Evolutionary conservation across 139 green algal species (phyloP).

Genomic region (Chlorella sorokiniana): DNA sequence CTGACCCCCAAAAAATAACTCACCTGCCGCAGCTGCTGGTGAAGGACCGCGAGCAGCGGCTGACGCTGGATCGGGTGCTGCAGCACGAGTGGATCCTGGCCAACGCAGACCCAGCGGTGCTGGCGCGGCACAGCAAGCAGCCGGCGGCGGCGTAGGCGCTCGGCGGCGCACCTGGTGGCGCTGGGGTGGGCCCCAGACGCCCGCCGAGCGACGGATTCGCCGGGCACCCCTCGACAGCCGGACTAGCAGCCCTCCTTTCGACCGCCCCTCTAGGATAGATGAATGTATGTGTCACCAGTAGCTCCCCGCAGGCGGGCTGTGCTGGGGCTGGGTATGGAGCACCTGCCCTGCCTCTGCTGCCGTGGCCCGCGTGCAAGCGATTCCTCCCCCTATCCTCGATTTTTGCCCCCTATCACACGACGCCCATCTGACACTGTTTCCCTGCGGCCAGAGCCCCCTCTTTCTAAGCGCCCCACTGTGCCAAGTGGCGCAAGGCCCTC

Average conservation of each 20-base stretch:
- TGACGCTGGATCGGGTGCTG: slow-evolving; percentile 75
- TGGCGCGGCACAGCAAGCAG: slow-evolving; percentile 24
- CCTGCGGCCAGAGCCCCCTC: background rate
- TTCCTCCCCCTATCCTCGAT: background rate
- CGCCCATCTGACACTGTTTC: slow-evolving; percentile 15
- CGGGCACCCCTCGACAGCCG: no score
- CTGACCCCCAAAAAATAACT: no score
- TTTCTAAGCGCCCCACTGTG: background rate
- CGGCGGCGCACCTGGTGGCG: no score
- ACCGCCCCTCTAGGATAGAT: no score
- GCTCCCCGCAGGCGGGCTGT: no score
- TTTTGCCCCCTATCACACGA: background rate
- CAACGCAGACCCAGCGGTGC: slow-evolving; percentile 50
- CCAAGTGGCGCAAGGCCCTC: background rate
- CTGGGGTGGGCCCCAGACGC: no score
- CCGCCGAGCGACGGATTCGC: no score
- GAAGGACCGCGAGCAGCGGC: slow-evolving; percentile 70
- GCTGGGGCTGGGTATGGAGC: no score
- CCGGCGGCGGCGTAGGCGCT: no score
- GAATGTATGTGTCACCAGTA: no score
- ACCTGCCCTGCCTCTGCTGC: no score
- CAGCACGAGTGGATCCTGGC: slow-evolving; percentile 88
- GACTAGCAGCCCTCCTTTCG: no score
- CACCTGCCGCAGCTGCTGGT: slow-evolving; percentile 69
- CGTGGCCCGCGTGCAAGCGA: background rate